Percentiles rank a stretch among this genome's conserved stretches.
These are phyloP conservation scores for Dendrostoma leiphaemia DNA, from an alignment of 2,329 filamentous ascomycete species.

Conservation along the genomic window DNA sequence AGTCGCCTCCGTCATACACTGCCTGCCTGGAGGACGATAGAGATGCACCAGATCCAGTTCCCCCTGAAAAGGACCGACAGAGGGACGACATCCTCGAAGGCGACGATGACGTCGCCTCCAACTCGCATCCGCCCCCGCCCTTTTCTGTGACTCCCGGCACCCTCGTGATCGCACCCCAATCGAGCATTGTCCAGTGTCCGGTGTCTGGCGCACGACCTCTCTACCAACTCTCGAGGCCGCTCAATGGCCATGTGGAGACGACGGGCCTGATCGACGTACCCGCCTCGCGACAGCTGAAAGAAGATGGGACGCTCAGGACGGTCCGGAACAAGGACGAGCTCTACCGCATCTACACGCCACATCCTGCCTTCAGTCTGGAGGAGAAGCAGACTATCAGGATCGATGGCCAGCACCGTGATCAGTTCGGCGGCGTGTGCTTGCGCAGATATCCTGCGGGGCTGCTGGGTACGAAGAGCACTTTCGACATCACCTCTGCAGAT, in stretches of 20 bases:
- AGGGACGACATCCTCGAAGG: neutral
- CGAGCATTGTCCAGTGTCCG: neutral
- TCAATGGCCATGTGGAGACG: neutral
- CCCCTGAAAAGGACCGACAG: neutral
- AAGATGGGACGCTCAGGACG: neutral
- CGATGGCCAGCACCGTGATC: neutral
- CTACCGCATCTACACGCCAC: constrained; percentile 1
- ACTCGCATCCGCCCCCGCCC: constrained; percentile 1
- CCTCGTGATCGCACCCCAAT: neutral
- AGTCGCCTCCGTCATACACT: neutral
- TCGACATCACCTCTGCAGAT: neutral
- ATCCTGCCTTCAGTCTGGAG: neutral
- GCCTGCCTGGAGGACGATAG: neutral
- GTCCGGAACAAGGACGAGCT: neutral
- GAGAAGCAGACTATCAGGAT: neutral
- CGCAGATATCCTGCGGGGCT: neutral
- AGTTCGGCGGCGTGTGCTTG: neutral
- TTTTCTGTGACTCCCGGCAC: constrained; percentile 12
- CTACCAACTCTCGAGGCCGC: constrained; percentile 5
- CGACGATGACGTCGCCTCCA: neutral
- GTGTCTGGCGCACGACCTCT: neutral
- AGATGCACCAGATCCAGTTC: neutral
- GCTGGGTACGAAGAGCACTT: neutral
- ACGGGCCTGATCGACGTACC: neutral
- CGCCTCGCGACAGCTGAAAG: neutral